These are phyloP conservation scores for Cercospora beticola DNA, from an alignment of 2,329 filamentous ascomycete species.

Conservation along the genomic window DNA sequence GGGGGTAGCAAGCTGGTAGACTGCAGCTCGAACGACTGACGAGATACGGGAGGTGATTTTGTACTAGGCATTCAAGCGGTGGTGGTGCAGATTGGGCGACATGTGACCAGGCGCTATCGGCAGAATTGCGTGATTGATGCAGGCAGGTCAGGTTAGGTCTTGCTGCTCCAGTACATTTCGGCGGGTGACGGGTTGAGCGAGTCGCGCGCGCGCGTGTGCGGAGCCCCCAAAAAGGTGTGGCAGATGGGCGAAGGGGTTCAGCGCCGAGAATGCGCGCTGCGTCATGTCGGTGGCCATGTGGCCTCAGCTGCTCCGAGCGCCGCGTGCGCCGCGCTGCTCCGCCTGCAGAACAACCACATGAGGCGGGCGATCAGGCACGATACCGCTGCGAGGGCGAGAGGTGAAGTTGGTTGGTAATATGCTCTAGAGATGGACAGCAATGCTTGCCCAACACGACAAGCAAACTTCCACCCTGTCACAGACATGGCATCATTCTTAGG, in stretches of 20 bases:
- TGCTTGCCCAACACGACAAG: background rate
- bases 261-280: background rate
- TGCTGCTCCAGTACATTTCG: background rate
- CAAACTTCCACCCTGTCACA: background rate
- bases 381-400: background rate
- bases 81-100: background rate
- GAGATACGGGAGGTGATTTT: conserved; percentile 7
- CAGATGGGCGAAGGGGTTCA: conserved; percentile 4
- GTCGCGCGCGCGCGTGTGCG: background rate
- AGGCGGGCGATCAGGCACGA: background rate
- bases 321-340: background rate
- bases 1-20: conserved; percentile 23
- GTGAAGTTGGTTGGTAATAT: background rate
- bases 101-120: background rate
- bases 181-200: background rate
- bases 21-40: conserved; percentile 15
- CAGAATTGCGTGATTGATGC: background rate
- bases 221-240: background rate
- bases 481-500: conserved; percentile 11
- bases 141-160: background rate
- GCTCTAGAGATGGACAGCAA: background rate
- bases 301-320: background rate
- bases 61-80: conserved; percentile 34
- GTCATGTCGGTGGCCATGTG: conserved; percentile 1
- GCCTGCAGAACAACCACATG: background rate